phyloP scores from a whole-genome alignment of 352 stramenopile species.

The Pythium pectinolyticum region DNA sequence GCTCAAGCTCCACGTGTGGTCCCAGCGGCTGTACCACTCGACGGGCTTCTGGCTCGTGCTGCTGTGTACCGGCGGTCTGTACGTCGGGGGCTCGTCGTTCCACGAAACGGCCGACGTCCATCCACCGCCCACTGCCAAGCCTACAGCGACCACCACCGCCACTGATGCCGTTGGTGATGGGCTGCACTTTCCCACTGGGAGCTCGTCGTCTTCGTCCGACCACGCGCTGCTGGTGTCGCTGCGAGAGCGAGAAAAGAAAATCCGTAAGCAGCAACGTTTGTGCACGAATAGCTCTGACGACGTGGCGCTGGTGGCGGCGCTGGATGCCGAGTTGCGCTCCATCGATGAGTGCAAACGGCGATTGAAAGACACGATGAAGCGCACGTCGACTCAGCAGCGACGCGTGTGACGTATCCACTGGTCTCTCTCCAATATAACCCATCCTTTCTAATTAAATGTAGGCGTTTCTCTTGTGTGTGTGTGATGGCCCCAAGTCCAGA shows the following conservation, averaged over 20 bases:
- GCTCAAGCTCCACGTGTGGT: conserved; percentile 65
- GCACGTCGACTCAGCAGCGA: conserved; percentile 10
- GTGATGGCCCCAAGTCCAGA: too few relatives aligned
- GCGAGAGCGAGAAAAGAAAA: conserved; percentile 53
- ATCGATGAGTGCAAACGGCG: conserved; percentile 56
- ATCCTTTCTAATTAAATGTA: too few relatives aligned
- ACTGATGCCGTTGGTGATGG: not conserved
- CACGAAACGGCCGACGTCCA: conserved; percentile 61
- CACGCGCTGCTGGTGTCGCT: conserved; percentile 52
- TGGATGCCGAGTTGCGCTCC: conserved; percentile 54
- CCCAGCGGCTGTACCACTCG: conserved; percentile 70
- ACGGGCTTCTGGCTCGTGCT: conserved; percentile 83
- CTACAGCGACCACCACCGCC: not conserved
- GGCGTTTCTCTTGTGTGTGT: not conserved
- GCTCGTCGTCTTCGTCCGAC: conserved; percentile 35
- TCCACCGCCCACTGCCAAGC: not conserved
- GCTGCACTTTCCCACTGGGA: not conserved
- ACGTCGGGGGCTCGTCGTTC: conserved; percentile 68
- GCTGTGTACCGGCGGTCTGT: conserved; percentile 70
- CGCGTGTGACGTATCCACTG: too few relatives aligned
- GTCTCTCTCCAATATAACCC: conserved; percentile 9
- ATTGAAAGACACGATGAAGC: conserved; percentile 62
- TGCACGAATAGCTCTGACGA: conserved; percentile 12
- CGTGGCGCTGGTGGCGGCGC: conserved; percentile 30
- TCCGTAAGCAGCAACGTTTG: conserved; percentile 36